These are phyloP conservation scores for Nakazawaea anatomiae DNA, from an alignment of 805 yeast genomes.

Conservation along the genomic window DNA sequence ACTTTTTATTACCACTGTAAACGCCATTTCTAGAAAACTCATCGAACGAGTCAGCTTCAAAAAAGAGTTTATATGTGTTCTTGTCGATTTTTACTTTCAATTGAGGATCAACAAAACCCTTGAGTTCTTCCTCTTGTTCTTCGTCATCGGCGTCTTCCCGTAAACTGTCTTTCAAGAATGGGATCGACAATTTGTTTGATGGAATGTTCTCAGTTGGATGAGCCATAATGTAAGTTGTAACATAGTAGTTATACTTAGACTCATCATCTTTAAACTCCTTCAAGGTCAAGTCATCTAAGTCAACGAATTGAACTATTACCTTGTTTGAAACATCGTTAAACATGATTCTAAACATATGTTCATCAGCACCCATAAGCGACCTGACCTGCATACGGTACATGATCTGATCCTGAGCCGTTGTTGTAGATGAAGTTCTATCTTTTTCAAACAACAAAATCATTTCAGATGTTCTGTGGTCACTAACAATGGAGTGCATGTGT, in stretches of 20 bases:
- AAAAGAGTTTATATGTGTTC: slow-evolving; percentile 73
- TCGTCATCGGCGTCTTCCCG: slow-evolving; percentile 51
- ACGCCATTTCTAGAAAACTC: slow-evolving; percentile 62
- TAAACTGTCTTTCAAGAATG: slow-evolving; percentile 61
- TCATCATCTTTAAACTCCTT: slow-evolving; percentile 63
- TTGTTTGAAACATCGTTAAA: slow-evolving; percentile 47
- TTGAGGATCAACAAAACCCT: slow-evolving; percentile 62
- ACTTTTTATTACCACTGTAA: slow-evolving; percentile 29
- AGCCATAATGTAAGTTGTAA: slow-evolving; percentile 88
- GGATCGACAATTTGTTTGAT: slow-evolving; percentile 67
- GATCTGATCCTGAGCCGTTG: slow-evolving; percentile 84
- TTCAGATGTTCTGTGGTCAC: slow-evolving; percentile 76
- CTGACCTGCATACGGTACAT: slow-evolving; percentile 86
- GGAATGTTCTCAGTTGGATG: slow-evolving; percentile 97
- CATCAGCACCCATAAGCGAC: slow-evolving; percentile 71
- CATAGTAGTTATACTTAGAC: slow-evolving; percentile 87
- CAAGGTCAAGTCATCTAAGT: slow-evolving; percentile 82
- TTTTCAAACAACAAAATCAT: slow-evolving; percentile 75
- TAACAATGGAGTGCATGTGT: slow-evolving; percentile 78
- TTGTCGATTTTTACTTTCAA: slow-evolving; percentile 74
- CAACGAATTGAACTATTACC: slow-evolving; percentile 75
- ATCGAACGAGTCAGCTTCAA: slow-evolving; percentile 76
- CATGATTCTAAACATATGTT: slow-evolving; percentile 86
- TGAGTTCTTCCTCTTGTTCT: slow-evolving; percentile 34
- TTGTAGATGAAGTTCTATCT: slow-evolving; percentile 58